Conservation (phyloP, 176 grass and related monocot genomes). For the Cocos nucifera region DNA sequence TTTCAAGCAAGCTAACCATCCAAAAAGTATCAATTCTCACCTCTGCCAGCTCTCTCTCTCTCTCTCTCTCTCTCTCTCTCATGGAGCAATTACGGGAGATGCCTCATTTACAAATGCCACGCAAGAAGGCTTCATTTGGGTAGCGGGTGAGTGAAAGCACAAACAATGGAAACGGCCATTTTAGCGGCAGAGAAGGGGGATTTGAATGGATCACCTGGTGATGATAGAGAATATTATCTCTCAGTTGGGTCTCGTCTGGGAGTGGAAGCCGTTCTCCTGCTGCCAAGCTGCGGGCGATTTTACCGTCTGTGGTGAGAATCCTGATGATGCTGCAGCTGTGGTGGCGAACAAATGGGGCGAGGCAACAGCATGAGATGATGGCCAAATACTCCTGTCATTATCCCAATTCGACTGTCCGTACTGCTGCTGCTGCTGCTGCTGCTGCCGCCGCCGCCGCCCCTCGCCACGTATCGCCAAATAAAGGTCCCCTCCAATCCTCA, state of each 20-base stretch:
- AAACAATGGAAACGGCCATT: too few relatives aligned
- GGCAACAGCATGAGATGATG: slow-evolving; percentile 3
- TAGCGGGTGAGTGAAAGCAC: too few relatives aligned
- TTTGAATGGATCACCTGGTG: neutral
- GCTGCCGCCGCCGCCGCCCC: too few relatives aligned
- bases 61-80: neutral
- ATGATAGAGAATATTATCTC: neutral
- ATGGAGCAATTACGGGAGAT: slow-evolving; percentile 2
- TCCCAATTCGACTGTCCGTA: slow-evolving; percentile 38
- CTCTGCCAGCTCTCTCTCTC: neutral
- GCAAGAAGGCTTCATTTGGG: neutral
- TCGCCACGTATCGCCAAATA: slow-evolving; percentile 41
- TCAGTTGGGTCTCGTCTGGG: slow-evolving; percentile 14
- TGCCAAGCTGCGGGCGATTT: slow-evolving; percentile 45
- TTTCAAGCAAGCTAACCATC: neutral
- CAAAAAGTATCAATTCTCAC: slow-evolving; percentile 7
- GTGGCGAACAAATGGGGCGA: slow-evolving; percentile 25
- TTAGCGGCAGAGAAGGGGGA: neutral
- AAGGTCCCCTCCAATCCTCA: slow-evolving; percentile 27
- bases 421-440: slow-evolving; percentile 25
- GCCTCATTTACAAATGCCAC: neutral
- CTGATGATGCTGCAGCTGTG: slow-evolving; percentile 98
- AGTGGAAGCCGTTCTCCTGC: slow-evolving; percentile 73
- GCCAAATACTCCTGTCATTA: slow-evolving; percentile 32
- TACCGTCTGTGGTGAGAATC: slow-evolving; percentile 79